Base-by-base conservation (phyloP, 257 asterid species). In the Capsicum chinense region DNA sequence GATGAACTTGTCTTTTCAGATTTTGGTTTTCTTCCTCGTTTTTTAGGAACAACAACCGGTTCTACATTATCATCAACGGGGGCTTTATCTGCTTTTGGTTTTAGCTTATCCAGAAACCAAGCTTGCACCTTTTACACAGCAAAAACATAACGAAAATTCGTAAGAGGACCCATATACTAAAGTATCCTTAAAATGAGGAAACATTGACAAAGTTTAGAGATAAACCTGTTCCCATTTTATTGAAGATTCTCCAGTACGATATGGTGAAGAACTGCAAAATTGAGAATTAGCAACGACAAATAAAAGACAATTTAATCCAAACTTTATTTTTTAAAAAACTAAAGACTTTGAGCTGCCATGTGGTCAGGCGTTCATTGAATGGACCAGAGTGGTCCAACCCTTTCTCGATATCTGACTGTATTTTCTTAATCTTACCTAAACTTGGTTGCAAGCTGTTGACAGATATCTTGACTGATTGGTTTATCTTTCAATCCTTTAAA, bases 151-250 rank as follows among this genome's bases (percentile, higher is more conserved):
- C 39, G 63, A 74, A 21, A 26, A 79, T 11, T 35, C 12, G 68
- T 39, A 79, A 83, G 6, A 83, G 1, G 56, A 69, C 10, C 81
- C 56, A 80, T 63, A 74, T 62, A 56, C 68, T 35, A 19, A 12
- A 21, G 47, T 54, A 80, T 26, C 6, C 44, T 39, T 71, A 48
- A 21, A 3, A 19, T 42, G 66, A 9, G 5, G 76, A 9, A 12
- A 67, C 19, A 9, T 63, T 82, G 67, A 12, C 3, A 56, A 2
- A 39, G 74, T 17, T 68, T 19, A 42, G 19, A 37, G 62, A 67
- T 84, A 87, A 90, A 94, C 99, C 97, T 92, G 97, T 80, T 91
- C 93, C 93, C 95, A 90, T 86, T 85, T 84, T 83, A 95, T 57
- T 21, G 26, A 71, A 86, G 96, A 44, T 79, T 83, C 90, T 50